These are phyloP conservation scores for Boletus pseudo-olivaceus DNA, from an alignment of 768 basidiomycete species.

Conservation along the genomic window DNA sequence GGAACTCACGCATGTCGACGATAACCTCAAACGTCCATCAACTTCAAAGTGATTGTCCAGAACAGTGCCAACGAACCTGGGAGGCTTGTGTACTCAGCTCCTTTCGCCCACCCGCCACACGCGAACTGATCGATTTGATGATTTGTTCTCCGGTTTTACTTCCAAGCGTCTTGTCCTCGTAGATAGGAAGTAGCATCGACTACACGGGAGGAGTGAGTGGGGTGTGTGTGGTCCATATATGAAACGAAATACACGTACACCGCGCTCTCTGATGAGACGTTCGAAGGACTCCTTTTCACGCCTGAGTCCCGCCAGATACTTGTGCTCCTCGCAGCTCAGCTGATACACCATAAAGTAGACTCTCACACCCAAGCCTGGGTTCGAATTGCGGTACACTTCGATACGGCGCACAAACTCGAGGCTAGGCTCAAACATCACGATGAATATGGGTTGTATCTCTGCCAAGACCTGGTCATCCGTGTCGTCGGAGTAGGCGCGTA, in stretches of 20 bases:
- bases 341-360: conserved; percentile 97
- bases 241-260: conserved; percentile 50
- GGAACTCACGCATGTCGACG: conserved; percentile 96
- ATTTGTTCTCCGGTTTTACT: conserved; percentile 47
- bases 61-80: conserved; percentile 37
- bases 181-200: conserved; percentile 87
- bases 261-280: conserved; percentile 86
- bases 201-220: conserved; percentile 28
- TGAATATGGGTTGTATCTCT: conserved; percentile 86
- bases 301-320: conserved; percentile 84
- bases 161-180: conserved; percentile 52
- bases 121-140: conserved; percentile 77
- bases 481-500: conserved; percentile 89
- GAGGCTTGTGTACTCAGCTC: conserved; percentile 63
- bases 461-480: conserved; percentile 84
- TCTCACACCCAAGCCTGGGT: conserved; percentile 77
- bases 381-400: conserved; percentile 87
- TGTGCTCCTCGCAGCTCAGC: conserved; percentile 92
- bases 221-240: background rate
- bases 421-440: conserved; percentile 94
- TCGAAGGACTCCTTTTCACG: conserved; percentile 95
- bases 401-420: conserved; percentile 90
- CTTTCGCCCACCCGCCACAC: conserved; percentile 83
- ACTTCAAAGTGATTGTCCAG: background rate
- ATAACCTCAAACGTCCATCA: conserved; percentile 60